These are phyloP conservation scores for Geotrichum aggregatum DNA, from an alignment of 1,139 yeast genomes.

Conservation along the genomic window DNA sequence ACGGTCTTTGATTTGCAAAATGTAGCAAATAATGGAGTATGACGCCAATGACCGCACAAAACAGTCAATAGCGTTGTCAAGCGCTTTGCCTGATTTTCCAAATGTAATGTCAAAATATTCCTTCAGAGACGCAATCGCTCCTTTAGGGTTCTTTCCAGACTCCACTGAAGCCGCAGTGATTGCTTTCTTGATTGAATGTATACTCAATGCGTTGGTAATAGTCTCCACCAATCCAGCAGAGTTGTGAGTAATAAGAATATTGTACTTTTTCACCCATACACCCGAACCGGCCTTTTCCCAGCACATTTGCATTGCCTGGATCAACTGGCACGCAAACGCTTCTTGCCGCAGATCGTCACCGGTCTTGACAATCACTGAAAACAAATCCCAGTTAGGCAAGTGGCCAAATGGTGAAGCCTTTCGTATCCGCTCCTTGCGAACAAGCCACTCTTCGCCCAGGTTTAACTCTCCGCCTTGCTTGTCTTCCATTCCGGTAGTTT, in stretches of 20 bases:
- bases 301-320: constrained; percentile 75
- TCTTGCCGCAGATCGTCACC: constrained; percentile 95
- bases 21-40: constrained; percentile 81
- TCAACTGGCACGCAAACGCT: constrained; percentile 93
- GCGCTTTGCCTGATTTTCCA: constrained; percentile 49
- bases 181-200: constrained; percentile 91
- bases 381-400: constrained; percentile 84
- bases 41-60: constrained; percentile 84
- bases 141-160: constrained; percentile 62
- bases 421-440: constrained; percentile 74
- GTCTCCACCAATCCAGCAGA: constrained; percentile 92
- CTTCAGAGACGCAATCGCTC: constrained; percentile 62
- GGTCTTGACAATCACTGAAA: constrained; percentile 91
- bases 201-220: constrained; percentile 85
- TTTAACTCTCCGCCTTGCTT: constrained; percentile 39
- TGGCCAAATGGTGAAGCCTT: constrained; percentile 78
- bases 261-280: constrained; percentile 92
- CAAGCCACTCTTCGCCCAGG: constrained; percentile 88
- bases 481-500: constrained; percentile 52
- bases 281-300: constrained; percentile 68
- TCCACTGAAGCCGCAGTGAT: constrained; percentile 68
- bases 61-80: constrained; percentile 70
- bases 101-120: constrained; percentile 72
- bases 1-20: constrained; percentile 87
- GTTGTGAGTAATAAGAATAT: constrained; percentile 83